Conservation (phyloP, 2,329 filamentous ascomycete species). For the Alternaria novae-zelandiae region DNA sequence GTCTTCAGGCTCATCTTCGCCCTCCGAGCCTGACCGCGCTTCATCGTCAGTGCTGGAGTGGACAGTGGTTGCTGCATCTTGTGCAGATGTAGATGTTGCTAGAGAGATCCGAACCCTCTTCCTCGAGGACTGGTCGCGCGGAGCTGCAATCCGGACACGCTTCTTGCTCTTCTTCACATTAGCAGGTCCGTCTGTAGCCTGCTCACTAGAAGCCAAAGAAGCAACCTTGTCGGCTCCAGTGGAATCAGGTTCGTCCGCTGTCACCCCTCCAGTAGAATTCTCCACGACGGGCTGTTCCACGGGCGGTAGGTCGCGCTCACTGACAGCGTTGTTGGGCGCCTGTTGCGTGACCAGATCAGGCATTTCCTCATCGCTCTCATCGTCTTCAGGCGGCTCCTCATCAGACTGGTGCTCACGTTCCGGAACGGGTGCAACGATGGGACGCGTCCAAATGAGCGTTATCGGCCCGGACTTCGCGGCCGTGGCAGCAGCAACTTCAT, state of each 20-base stretch:
- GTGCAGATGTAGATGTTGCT: background rate
- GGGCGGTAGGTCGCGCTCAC: background rate
- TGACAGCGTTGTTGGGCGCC: background rate
- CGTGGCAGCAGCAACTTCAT: constrained; percentile 3
- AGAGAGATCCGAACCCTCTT: constrained; percentile 18
- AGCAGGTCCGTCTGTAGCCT: background rate
- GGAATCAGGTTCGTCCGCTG: background rate
- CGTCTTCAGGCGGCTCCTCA: constrained; percentile 8
- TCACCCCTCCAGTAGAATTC: background rate
- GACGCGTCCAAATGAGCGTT: constrained; percentile 13
- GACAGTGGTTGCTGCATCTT: background rate
- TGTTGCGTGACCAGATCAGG: background rate
- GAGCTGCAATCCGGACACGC: constrained; percentile 26
- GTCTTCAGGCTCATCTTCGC: constrained; percentile 12
- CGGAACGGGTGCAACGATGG: constrained; percentile 6
- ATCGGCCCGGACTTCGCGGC: constrained; percentile 13
- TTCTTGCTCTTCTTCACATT: constrained; percentile 19
- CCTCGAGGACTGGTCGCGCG: constrained; percentile 5
- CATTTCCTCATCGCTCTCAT: constrained; percentile 10
- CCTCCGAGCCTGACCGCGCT: constrained; percentile 13
- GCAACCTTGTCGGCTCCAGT: background rate
- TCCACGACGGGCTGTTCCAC: background rate
- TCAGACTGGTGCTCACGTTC: background rate
- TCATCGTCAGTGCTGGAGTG: constrained; percentile 18
- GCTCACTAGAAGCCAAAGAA: background rate